These are phyloP conservation scores for Leptographium procerum DNA, from an alignment of 2,329 filamentous ascomycete species.

Conservation along the genomic window DNA sequence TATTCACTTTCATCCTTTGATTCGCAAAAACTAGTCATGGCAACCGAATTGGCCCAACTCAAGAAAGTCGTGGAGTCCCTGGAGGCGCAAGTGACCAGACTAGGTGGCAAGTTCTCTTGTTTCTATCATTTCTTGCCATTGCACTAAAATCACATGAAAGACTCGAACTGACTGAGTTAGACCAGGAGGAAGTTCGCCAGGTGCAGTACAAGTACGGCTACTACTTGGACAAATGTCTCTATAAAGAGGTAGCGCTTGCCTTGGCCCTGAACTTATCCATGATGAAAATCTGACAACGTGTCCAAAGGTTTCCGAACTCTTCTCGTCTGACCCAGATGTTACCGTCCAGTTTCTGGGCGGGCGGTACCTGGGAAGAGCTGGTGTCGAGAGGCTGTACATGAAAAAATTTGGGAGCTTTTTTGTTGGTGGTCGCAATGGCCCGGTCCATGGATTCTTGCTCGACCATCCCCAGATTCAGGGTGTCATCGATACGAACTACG, in stretches of 20 bases:
- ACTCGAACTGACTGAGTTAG: conserved; percentile 16
- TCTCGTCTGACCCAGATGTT: conserved; percentile 38
- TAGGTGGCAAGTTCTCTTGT: conserved; percentile 7
- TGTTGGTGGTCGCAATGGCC: conserved; percentile 42
- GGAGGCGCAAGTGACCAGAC: conserved; percentile 10
- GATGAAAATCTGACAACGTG: too few species aligned
- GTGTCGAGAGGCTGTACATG: conserved; percentile 39
- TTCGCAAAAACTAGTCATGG: conserved; percentile 5
- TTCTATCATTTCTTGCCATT: too few species aligned
- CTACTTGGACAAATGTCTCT: conserved; percentile 48
- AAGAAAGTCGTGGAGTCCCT: conserved; percentile 12
- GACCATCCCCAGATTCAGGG: conserved; percentile 48
- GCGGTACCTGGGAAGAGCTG: conserved; percentile 38
- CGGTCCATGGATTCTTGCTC: conserved; percentile 42
- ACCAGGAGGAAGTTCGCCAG: conserved; percentile 42
- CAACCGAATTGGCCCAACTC: conserved; percentile 12
- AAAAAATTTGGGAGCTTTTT: conserved; percentile 39
- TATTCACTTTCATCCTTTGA: too few species aligned
- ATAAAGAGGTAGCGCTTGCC: conserved; percentile 32
- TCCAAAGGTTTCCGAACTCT: conserved; percentile 34
- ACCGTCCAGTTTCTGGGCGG: conserved; percentile 45
- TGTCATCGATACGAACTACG: conserved; percentile 38
- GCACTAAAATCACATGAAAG: not conserved
- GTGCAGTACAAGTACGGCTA: conserved; percentile 48
- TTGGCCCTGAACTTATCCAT: not conserved